Evolutionary conservation across 2,329 filamentous ascomycete genomes (phyloP).

Genomic region (Alternaria hordeiaustralica): DNA sequence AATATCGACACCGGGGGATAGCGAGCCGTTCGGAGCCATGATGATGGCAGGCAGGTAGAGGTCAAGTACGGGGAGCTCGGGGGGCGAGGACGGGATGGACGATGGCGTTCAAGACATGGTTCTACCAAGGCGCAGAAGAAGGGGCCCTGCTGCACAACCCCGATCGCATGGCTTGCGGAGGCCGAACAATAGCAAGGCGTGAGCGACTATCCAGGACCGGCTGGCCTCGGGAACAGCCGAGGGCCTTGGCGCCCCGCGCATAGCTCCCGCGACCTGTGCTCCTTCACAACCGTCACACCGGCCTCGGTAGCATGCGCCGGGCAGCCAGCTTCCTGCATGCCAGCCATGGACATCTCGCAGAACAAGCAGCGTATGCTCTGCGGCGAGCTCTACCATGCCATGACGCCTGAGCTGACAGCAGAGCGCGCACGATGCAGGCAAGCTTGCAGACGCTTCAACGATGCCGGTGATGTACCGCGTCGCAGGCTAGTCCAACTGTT

Average conservation of each 20-base stretch:
- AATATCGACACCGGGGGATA: constrained; percentile 34
- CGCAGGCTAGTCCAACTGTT: constrained; percentile 71
- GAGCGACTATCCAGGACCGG: background rate
- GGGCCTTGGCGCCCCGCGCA: background rate
- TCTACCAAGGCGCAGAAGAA: background rate
- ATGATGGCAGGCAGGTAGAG: background rate
- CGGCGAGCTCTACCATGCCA: constrained; percentile 77
- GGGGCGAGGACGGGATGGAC: background rate
- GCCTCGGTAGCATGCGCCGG: background rate
- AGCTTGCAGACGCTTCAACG: constrained; percentile 70
- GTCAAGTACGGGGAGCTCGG: background rate
- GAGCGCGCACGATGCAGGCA: constrained; percentile 67
- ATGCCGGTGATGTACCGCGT: constrained; percentile 64
- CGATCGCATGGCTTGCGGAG: background rate
- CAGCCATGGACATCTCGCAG: constrained; percentile 37
- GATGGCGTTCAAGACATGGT: constrained; percentile 9
- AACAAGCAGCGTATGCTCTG: constrained; percentile 61
- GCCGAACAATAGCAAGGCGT: constrained; percentile 15
- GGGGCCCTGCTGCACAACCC: background rate
- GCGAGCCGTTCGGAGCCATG: constrained; percentile 36
- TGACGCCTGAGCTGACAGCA: constrained; percentile 71
- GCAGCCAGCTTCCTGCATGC: background rate
- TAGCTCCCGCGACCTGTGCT: background rate
- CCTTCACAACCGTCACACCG: background rate
- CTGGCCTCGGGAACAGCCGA: background rate